Percentiles rank a stretch among this genome's conserved stretches.
Evolutionary conservation across 495 filamentous ascomycete genomes (phyloP).

Genomic region (Lichenothelia convexa): DNA sequence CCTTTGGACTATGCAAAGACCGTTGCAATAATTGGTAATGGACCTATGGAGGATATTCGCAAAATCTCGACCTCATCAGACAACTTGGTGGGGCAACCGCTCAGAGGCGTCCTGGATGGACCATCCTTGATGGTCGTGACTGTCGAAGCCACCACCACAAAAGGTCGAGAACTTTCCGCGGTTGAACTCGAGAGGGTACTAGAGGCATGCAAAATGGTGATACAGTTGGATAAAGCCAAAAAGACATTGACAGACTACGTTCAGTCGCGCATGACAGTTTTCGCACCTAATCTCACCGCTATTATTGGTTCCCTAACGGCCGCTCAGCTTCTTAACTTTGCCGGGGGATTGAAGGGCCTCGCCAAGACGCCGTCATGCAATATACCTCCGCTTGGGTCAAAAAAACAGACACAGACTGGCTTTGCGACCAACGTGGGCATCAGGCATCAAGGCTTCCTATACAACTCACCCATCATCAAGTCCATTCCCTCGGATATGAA

Average conservation of each 20-base stretch:
- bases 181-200: slow-evolving; percentile 57
- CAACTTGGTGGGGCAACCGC: slow-evolving; percentile 54
- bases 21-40: slow-evolving; percentile 83
- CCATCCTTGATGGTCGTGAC: slow-evolving; percentile 89
- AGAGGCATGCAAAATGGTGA: slow-evolving; percentile 69
- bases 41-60: slow-evolving; percentile 80
- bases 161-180: slow-evolving; percentile 56
- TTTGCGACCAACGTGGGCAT: slow-evolving; percentile 91
- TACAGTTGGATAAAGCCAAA: slow-evolving; percentile 75
- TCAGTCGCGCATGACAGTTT: slow-evolving; percentile 91
- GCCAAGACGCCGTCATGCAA: slow-evolving; percentile 90
- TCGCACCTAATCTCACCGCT: slow-evolving; percentile 86
- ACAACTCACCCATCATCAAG: slow-evolving; percentile 72
- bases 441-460: slow-evolving; percentile 83
- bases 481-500: slow-evolving; percentile 72
- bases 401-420: slow-evolving; percentile 62
- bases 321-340: slow-evolving; percentile 85
- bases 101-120: slow-evolving; percentile 67
- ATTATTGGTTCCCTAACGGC: slow-evolving; percentile 90
- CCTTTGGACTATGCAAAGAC: slow-evolving; percentile 92
- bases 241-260: slow-evolving; percentile 80
- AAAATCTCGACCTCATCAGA: slow-evolving; percentile 45
- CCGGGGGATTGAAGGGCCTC: slow-evolving; percentile 72
- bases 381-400: slow-evolving; percentile 71
- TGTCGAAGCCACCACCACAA: slow-evolving; percentile 81